Evolutionary conservation across 2,329 filamentous ascomycete genomes (phyloP), one percentile per base, ranked within the genome.

Genomic region (Ilyonectria destructans): DNA sequence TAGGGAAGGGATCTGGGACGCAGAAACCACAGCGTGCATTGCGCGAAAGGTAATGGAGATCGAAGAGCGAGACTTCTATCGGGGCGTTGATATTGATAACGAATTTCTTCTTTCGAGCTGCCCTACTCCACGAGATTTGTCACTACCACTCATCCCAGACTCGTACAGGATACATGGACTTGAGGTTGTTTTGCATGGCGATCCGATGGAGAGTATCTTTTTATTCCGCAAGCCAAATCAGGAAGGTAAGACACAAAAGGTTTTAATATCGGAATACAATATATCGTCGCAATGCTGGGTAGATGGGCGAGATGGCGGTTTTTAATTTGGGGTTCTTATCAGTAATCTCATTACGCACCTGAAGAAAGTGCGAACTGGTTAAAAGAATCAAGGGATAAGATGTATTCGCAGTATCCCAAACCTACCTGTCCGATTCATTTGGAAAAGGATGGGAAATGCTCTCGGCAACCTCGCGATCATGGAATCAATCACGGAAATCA

Each of bases 1-100:
- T 48, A 77, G 79, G 21, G 83, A 85, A 70, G 82, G 81, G 0
- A 78, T 85, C 4, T 86, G 84, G 83, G 81, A 84, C 70, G 65
- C 78, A 1, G 72, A 60, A 3, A 59, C 81, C 6, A 71, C 75
- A 2, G 78, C 78, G 1, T 69, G 70, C 17, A 73, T 85, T 4
- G 79, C 79, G 1, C 69, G 70, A 23, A 80, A 81, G 61, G 76
- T 85, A 0, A 76, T 85, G 66, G 72, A 79, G 51, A 70, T 84
- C 13, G 83, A 85, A 52, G 82, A 84, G 26, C 57, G 69, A 12
- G 55, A 65, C 10, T 75, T 75, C 33, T 74, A 75, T 10, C 6
- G 49, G 4, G 70, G 48, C 1, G 6, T 67, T 31, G 68, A 71
- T 15, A 26, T 64, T 2, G 61, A 23, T 0, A 69, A 74, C 46